Percentiles rank a stretch among this genome's conserved stretches.
Conservation (phyloP, 495 filamentous ascomycete species). For the Acidiella bohemica region DNA sequence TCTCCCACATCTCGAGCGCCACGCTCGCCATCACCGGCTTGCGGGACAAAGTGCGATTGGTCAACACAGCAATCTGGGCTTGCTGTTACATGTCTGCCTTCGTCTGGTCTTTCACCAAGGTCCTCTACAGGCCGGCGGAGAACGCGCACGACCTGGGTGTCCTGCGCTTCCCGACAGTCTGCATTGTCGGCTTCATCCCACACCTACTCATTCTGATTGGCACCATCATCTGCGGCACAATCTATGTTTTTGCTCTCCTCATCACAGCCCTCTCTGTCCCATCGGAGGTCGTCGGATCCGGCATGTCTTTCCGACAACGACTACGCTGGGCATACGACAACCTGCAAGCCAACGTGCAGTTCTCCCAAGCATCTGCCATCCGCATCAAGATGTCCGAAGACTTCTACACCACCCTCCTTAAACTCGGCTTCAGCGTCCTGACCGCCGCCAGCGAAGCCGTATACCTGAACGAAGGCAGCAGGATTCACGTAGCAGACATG, state of each 20-base stretch:
- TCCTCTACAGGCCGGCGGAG: constrained; percentile 17
- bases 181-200: constrained; percentile 86
- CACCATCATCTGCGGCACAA: constrained; percentile 54
- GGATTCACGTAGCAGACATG: constrained; percentile 57
- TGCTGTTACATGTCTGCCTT: constrained; percentile 75
- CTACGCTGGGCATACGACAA: constrained; percentile 61
- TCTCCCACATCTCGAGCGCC: constrained; percentile 79
- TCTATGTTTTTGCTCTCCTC: constrained; percentile 63
- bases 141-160: constrained; percentile 29
- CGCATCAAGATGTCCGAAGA: constrained; percentile 75
- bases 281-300: constrained; percentile 24
- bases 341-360: constrained; percentile 78
- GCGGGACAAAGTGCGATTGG: constrained; percentile 60
- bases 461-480: constrained; percentile 76
- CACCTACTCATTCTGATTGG: constrained; percentile 73
- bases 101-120: constrained; percentile 45
- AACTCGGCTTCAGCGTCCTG: constrained; percentile 70
- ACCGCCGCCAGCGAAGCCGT: constrained; percentile 92
- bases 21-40: constrained; percentile 64
- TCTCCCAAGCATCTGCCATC: constrained; percentile 46
- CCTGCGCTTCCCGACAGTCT: constrained; percentile 81
- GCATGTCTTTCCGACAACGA: constrained; percentile 38
- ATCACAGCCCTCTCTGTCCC: constrained; percentile 63
- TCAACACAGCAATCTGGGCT: constrained; percentile 82
- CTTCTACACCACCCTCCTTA: constrained; percentile 82